phyloP scores from a whole-genome alignment of 2,329 filamentous ascomycete genomes.

The Aspergillus fijiensis region DNA sequence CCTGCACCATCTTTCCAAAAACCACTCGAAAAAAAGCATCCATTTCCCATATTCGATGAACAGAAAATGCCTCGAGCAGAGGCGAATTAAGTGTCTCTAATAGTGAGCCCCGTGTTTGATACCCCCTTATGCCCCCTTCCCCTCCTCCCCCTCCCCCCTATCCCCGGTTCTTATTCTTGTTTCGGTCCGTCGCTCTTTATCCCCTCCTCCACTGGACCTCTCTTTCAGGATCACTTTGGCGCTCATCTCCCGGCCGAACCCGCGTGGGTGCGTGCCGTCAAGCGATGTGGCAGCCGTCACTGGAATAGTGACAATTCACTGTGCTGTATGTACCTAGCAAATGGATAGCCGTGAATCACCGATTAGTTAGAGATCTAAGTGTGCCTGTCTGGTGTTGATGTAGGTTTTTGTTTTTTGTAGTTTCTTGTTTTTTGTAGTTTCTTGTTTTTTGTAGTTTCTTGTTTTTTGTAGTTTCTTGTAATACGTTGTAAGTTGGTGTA shows the following conservation, averaged over 20 bases:
- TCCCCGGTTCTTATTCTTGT: neutral
- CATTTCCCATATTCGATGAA: constrained; percentile 2
- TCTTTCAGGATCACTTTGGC: constrained; percentile 26
- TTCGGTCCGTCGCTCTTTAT: neutral
- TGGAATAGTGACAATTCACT: constrained; percentile 25
- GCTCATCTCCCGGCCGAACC: constrained; percentile 26
- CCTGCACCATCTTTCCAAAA: constrained; percentile 13
- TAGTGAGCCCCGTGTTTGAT: constrained; percentile 22
- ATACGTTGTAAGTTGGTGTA: too few relatives aligned
- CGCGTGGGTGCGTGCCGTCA: constrained; percentile 6
- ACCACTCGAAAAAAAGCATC: constrained; percentile 14
- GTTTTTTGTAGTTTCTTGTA: neutral
- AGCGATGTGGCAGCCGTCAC: constrained; percentile 39
- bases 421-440: neutral
- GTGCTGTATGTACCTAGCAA: constrained; percentile 23
- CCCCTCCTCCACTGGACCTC: neutral
- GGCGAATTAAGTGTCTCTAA: constrained; percentile 12
- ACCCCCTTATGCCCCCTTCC: constrained; percentile 20
- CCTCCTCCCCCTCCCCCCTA: constrained; percentile 10
- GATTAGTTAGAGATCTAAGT: constrained; percentile 10
- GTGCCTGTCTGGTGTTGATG: neutral
- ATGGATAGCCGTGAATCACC: constrained; percentile 20
- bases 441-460: neutral
- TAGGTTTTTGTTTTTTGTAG: neutral
- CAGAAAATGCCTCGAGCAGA: constrained; percentile 5